phyloP scores from a whole-genome alignment of 2,329 filamentous ascomycete genomes.

The Periconia digitata region DNA sequence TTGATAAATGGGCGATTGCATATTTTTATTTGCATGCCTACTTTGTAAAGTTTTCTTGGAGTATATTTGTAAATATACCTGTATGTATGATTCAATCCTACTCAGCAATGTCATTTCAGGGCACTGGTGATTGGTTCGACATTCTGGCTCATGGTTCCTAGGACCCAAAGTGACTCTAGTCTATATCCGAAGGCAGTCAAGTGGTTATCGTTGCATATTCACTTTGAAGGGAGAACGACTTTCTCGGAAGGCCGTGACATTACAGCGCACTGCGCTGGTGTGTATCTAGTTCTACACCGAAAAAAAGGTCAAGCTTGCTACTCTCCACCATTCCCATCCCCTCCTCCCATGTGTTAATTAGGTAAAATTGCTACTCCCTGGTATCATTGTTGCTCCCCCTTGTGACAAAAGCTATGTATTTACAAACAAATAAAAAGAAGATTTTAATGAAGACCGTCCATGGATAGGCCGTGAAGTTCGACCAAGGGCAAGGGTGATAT shows the following conservation, averaged over 20 bases:
- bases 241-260: not conserved
- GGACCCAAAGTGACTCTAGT: no score
- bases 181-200: no score
- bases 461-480: conserved; percentile 17
- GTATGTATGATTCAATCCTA: no score
- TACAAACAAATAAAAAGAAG: conserved; percentile 7
- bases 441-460: conserved; percentile 9
- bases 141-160: no score
- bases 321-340: not conserved
- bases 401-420: conserved; percentile 2
- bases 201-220: no score
- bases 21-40: conserved; percentile 8
- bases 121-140: no score
- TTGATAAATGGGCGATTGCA: conserved; percentile 8
- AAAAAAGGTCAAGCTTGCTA: not conserved
- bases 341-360: not conserved
- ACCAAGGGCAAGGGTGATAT: not conserved
- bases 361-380: not conserved
- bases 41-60: conserved; percentile 5
- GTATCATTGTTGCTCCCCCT: not conserved
- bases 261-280: not conserved
- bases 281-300: not conserved
- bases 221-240: not conserved
- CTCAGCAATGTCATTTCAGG: not conserved
- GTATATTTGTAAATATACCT: conserved; percentile 2